phyloP scores from a whole-genome alignment of 2,329 filamentous ascomycete genomes.

The Scedosporium minutisporum region DNA sequence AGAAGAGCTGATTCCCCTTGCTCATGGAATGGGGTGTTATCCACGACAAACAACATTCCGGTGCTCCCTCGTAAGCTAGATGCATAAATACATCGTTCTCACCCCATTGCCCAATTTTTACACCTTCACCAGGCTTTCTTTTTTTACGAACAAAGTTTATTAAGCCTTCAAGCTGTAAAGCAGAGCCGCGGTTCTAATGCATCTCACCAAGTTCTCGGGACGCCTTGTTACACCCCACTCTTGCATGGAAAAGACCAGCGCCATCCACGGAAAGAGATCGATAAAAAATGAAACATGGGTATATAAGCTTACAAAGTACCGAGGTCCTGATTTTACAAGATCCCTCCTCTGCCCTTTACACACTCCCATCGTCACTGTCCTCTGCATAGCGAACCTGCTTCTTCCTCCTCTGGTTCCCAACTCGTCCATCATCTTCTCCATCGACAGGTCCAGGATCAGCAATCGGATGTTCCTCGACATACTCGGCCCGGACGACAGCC shows the following conservation, averaged over 20 bases:
- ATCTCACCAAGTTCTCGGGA: too few relatives aligned
- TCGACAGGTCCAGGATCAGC: slow-evolving; percentile 15
- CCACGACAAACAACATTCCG: too few relatives aligned
- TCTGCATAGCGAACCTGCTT: slow-evolving; percentile 26
- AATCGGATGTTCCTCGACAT: slow-evolving; percentile 42
- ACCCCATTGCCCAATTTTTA: too few relatives aligned
- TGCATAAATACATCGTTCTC: too few relatives aligned
- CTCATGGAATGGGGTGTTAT: background rate
- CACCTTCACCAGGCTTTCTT: too few relatives aligned
- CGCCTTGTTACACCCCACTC: too few relatives aligned
- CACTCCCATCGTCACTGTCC: slow-evolving; percentile 13
- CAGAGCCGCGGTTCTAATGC: too few relatives aligned
- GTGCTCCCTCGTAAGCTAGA: too few relatives aligned
- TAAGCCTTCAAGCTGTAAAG: too few relatives aligned
- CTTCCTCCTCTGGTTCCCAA: slow-evolving; percentile 8
- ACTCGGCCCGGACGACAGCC: slow-evolving; percentile 39
- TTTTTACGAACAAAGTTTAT: too few relatives aligned
- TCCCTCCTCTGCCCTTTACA: background rate
- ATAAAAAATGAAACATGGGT: background rate
- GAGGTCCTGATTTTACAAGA: background rate
- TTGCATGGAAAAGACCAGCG: too few relatives aligned
- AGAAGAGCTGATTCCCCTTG: background rate
- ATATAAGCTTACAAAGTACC: background rate
- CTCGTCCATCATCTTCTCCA: background rate
- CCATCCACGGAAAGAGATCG: background rate